Base-by-base conservation (phyloP, 371 early-diverging fungal genomes). In the Batrachochytrium dendrobatidis region DNA sequence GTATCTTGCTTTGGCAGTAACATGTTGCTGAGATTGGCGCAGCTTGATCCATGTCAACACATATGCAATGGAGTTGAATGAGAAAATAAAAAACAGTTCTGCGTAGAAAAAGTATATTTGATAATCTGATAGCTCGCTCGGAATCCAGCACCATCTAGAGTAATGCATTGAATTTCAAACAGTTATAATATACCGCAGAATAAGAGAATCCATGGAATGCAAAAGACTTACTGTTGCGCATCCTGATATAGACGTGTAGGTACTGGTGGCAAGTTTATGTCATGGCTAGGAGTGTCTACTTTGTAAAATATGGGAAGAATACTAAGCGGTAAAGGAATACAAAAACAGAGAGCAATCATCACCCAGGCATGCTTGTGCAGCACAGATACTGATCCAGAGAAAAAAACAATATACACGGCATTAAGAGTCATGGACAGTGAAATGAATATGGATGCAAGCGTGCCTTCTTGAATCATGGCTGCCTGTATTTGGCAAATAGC, bases 81-180 rank as follows among this genome's bases (percentile, higher is more conserved):
- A n/a, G n/a, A n/a, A n/a, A n/a, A n/a, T n/a, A n/a, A n/a, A n/a
- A n/a, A n/a, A n/a, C n/a, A 39, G n/a, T n/a, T 39, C 39, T 15
- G n/a, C 39, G 39, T 51, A 51, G n/a, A 51, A 51, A 7, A 51
- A 22, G 7, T n/a, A 51, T 18, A 51, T 51, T 32, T 51, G 51
- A 22, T 51, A 51, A 3, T n/a, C 25, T 10, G 51, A 28, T 6
- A 2, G 2, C 51, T 51, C 3, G n/a, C 3, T 8, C 30, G 18
- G 12, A 32, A 51, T 51, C 51, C 51, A 51, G 51, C 51, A 51
- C 8, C 6, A 48, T 8, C 49, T 48, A 7, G 15, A 39, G 12
- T n/a, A 39, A n/a, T n/a, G n/a, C n/a, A n/a, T n/a, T n/a, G n/a
- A n/a, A n/a, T n/a, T n/a, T n/a, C n/a, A n/a, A n/a, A n/a, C n/a